phyloP scores from a whole-genome alignment of 805 yeast species.

The Hagleromyces aurorensis region DNA sequence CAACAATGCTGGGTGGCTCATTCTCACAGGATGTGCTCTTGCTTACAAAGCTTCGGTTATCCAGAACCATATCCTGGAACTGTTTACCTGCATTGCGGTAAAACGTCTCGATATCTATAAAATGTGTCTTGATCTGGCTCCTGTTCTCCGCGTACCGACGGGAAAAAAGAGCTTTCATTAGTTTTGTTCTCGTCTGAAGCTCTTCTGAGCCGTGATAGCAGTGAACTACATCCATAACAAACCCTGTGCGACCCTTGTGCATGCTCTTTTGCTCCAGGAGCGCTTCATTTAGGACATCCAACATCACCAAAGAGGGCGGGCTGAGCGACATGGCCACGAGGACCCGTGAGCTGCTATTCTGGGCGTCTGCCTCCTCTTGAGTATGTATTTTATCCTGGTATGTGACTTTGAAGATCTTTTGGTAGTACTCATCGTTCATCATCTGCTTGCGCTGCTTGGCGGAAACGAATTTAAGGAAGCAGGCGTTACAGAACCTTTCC shows the following conservation, averaged over 20 bases:
- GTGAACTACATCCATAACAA: slow-evolving; percentile 43
- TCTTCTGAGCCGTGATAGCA: slow-evolving; percentile 37
- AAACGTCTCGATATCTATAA: slow-evolving; percentile 37
- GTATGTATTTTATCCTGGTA: slow-evolving; percentile 22
- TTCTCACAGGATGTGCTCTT: slow-evolving; percentile 5
- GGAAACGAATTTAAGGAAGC: slow-evolving; percentile 66
- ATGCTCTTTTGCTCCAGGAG: slow-evolving; percentile 53
- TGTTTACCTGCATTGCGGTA: slow-evolving; percentile 24
- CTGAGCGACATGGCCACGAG: slow-evolving; percentile 64
- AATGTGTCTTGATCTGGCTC: slow-evolving; percentile 34
- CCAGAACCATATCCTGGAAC: slow-evolving; percentile 30
- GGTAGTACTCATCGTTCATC: slow-evolving; percentile 56
- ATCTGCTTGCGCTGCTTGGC: slow-evolving; percentile 77
- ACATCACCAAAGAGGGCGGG: slow-evolving; percentile 52
- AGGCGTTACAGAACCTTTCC: slow-evolving; percentile 32
- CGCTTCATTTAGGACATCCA: slow-evolving; percentile 57
- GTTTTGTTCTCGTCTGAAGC: slow-evolving; percentile 11
- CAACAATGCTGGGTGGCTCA: slow-evolving; percentile 4
- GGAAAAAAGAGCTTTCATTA: slow-evolving; percentile 11
- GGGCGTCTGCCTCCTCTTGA: slow-evolving; percentile 14
- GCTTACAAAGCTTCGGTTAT: slow-evolving; percentile 21
- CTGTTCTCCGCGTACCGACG: slow-evolving; percentile 17
- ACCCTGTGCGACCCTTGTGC: slow-evolving; percentile 64
- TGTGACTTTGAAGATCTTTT: slow-evolving; percentile 49
- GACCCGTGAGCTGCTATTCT: slow-evolving; percentile 38